Percentiles rank a stretch among this genome's conserved stretches.
phyloP scores from a whole-genome alignment of 495 filamentous ascomycete genomes.

The Apodospora peruviana region DNA sequence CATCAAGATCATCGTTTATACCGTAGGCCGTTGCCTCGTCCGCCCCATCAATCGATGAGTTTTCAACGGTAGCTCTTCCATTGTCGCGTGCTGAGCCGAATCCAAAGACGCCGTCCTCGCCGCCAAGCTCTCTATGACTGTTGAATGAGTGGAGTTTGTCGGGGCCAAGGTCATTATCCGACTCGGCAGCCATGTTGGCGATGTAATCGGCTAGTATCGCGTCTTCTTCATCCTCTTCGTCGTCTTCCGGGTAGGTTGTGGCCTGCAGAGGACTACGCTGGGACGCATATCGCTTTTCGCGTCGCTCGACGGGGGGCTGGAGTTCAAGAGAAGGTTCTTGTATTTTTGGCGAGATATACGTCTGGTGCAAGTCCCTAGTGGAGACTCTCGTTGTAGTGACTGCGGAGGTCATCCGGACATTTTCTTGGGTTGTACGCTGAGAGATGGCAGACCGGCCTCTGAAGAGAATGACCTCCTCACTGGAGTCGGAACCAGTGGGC shows the following conservation, averaged over 20 bases:
- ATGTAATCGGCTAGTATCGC: constrained; percentile 70
- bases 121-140: constrained; percentile 43
- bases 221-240: constrained; percentile 49
- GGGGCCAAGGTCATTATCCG: constrained; percentile 25
- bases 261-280: neutral
- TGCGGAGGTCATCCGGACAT: too few relatives aligned
- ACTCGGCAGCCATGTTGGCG: constrained; percentile 55
- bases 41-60: constrained; percentile 13
- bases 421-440: too few relatives aligned
- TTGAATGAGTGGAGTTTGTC: constrained; percentile 20
- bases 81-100: constrained; percentile 6
- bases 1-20: constrained; percentile 25
- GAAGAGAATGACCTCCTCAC: constrained; percentile 65
- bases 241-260: constrained; percentile 2
- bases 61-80: neutral
- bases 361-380: too few relatives aligned
- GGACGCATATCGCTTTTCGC: neutral
- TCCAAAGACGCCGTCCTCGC: constrained; percentile 26
- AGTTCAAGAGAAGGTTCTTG: too few relatives aligned
- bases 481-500: constrained; percentile 47
- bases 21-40: constrained; percentile 17
- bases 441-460: constrained; percentile 52
- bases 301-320: too few relatives aligned
- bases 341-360: too few relatives aligned
- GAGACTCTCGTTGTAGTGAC: too few relatives aligned